Evolutionary conservation across 1,284 basidiomycete genomes (phyloP).

Genomic region (Puccinia coronata): DNA sequence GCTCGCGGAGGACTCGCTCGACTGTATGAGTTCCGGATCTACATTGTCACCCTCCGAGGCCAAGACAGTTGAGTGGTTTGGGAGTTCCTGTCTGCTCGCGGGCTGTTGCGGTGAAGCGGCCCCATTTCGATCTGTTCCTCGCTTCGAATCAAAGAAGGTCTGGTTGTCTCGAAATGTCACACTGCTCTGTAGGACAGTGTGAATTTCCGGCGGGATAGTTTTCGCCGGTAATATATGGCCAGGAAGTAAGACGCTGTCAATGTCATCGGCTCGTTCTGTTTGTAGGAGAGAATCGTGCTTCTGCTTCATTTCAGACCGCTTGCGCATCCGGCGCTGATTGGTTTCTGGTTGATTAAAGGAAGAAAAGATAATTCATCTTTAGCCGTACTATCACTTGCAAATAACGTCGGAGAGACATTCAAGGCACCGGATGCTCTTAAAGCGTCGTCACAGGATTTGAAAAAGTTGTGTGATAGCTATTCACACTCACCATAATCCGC

Average conservation of each 20-base stretch:
- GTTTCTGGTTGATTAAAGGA: not conserved
- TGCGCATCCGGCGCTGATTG: conserved; percentile 2
- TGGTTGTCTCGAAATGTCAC: not conserved
- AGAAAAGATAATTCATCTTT: not conserved
- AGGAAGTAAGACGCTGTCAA: not conserved
- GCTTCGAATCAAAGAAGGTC: conserved; percentile 11
- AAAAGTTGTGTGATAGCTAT: not conserved
- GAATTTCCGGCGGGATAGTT: not conserved
- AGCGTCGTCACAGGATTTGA: not conserved
- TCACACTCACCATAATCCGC: not conserved
- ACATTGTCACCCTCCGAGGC: too few relatives aligned
- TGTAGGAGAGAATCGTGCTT: not conserved
- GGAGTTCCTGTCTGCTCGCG: not conserved
- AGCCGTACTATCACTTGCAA: not conserved
- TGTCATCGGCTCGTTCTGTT: not conserved
- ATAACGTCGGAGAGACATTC: too few relatives aligned
- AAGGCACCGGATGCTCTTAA: too few relatives aligned
- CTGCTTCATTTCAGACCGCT: not conserved
- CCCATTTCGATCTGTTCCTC: not conserved
- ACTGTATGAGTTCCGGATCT: too few relatives aligned
- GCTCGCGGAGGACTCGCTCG: too few relatives aligned
- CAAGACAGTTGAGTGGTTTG: not conserved
- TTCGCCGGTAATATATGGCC: not conserved
- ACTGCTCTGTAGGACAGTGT: conserved; percentile 1
- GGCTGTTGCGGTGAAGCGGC: not conserved